Evolutionary conservation across 371 early-diverging fungal species (phyloP), one percentile per base, ranked within the genome.

Genomic region (Fennellomyces sp.): DNA sequence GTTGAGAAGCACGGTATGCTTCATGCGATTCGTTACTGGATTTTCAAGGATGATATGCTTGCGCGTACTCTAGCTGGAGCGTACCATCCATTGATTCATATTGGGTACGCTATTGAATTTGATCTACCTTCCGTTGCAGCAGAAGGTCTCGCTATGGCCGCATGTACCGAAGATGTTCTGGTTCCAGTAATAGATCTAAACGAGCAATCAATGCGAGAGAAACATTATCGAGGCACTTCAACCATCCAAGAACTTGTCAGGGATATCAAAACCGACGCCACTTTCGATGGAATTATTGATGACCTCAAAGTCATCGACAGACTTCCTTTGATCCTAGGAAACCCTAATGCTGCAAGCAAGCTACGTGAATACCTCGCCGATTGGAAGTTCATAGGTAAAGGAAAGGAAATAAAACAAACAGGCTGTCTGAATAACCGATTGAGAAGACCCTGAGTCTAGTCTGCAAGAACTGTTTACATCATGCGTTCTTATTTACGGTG

Each of bases 31-130:
- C 64, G 72, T 39, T 66, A 80, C 3, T 86, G 76, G 56, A 69
- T 80, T 0, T 78, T 79, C 51, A 71, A 76, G 33, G 60, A 68
- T 5, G 73, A 76, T 21, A 49, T 84, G 21, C 39, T 84, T 6
- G 68, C 69, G 2, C 63, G 76, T 12, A 62, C 69, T 0, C 58
- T 86, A 19, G 76, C 75, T 49, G 87, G 84, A 4, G 68, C 75
- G 0, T 76, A 72, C 49, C 85, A 86, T 61, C 84, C 87, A 7
- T 25, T 88, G 2, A 84, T 88, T 52, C 86, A 85, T 65, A 64
- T 86, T 17, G 87, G 87, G 6, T 86, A 85, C 38, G 86, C 83
- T 0, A 51, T 86, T 15, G 88, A 88, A 57, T 88, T 86, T 65
- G 79, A 77, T 21, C 66, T 82, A 36, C 72, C 76, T 23, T 70